Evolutionary conservation across 2,329 filamentous ascomycete genomes (phyloP), one percentile per base, ranked within the genome.

Genomic region (Pseudogymnoascus sp.): DNA sequence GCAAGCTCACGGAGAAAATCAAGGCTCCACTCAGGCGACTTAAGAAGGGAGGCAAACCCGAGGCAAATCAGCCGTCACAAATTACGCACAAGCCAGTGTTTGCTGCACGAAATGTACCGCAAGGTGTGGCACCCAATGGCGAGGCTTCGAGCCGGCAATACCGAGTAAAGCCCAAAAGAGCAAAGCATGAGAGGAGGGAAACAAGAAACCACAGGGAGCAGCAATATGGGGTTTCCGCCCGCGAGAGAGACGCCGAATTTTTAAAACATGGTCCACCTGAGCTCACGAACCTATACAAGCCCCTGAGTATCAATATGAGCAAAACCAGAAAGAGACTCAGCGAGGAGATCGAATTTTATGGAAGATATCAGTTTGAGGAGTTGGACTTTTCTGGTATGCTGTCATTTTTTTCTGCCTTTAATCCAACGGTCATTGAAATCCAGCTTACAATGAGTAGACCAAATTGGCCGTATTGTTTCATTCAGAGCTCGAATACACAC

Each of bases 401-500:
- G 0, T 22, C 19, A 8, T 31, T 19, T n/a, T 38, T 37, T 59
- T 24, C 10, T 19, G 6, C 10, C 24, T 11, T 16, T 12, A 26
- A 37, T 33, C 33, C 33, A 2, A 22, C 11, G 10, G 3, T 14
- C 8, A 33, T 31, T 35, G 33, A 62, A 59, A 35, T 33, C 10
- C 24, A 10, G 61, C 38, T 59, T 6, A 53, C 16, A 62, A 22
- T 33, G 7, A 33, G 12, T 59, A 72, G 71, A 68, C 64, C 60
- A 66, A 56, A 69, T 71, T 14, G 71, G 70, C 28, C 62, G 68
- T 38, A 63, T 68, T 3, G 69, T 73, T 40, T 68, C 64, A 14
- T 91, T 93, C 76, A 84, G 85, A 41, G 89, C 88, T 37, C 83
- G 90, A 35, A 79, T 95, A 19, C 89, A 93, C 74, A 90, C 92